Conservation (phyloP, 2,329 filamentous ascomycete species). For the Ilyonectria sp. region DNA sequence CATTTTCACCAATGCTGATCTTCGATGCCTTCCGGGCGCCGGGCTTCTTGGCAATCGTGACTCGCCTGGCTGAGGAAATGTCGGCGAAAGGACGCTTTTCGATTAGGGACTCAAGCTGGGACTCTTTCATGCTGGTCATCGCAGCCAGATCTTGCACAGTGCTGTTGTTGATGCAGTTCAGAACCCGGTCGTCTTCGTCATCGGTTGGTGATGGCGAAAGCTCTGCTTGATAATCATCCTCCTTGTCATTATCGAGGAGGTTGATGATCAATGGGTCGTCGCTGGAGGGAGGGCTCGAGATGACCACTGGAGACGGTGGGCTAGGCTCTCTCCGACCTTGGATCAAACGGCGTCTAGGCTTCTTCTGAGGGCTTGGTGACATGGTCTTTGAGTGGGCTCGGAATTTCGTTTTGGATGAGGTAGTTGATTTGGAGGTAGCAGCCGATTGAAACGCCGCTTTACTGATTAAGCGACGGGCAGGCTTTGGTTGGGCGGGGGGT, state of each 20-base stretch:
- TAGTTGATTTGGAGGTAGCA: constrained; percentile 34
- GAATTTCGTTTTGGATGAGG: constrained; percentile 29
- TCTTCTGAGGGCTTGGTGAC: constrained; percentile 52
- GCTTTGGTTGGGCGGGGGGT: constrained; percentile 39
- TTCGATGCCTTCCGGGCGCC: constrained; percentile 63
- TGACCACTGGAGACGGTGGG: constrained; percentile 43
- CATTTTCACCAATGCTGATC: constrained; percentile 66
- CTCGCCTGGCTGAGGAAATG: constrained; percentile 75
- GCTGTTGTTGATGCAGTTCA: constrained; percentile 89
- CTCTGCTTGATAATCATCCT: constrained; percentile 59
- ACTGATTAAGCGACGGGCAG: constrained; percentile 50
- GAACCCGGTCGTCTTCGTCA: constrained; percentile 64
- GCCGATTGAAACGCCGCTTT: constrained; percentile 49
- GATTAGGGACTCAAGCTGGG: constrained; percentile 78
- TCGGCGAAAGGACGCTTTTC: constrained; percentile 81
- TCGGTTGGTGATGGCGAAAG: constrained; percentile 47
- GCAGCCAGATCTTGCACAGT: constrained; percentile 83
- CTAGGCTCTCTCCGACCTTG: constrained; percentile 52
- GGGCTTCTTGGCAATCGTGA: constrained; percentile 69
- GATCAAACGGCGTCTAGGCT: constrained; percentile 53
- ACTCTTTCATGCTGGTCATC: constrained; percentile 81
- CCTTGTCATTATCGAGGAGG: constrained; percentile 58
- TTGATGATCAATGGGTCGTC: constrained; percentile 54
- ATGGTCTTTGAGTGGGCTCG: constrained; percentile 36
- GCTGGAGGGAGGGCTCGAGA: constrained; percentile 48